A percentile compares a stretch with the other conserved stretches of the same genome.
Evolutionary conservation across 2,329 filamentous ascomycete genomes (phyloP).

Genomic region (Penicillium sp.): DNA sequence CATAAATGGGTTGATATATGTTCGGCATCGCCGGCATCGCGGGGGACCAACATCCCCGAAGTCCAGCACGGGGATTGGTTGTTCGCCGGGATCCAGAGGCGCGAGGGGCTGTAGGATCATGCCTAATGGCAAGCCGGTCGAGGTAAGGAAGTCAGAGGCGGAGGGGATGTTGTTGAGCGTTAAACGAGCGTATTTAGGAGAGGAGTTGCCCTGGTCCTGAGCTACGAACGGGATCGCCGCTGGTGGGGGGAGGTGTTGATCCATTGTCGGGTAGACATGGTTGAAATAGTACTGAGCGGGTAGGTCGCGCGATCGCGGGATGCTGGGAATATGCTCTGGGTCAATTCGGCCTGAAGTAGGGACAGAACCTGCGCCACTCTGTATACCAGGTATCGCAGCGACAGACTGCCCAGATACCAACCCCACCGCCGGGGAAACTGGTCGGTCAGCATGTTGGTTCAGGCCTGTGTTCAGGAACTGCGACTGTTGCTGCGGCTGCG

Average conservation of each 20-base stretch:
- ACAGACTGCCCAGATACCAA: slow-evolving; percentile 17
- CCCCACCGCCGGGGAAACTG: slow-evolving; percentile 24
- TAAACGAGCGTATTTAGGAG: slow-evolving; percentile 83
- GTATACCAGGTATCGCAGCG: slow-evolving; percentile 25
- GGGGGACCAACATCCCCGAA: slow-evolving; percentile 88
- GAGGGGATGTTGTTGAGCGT: slow-evolving; percentile 90
- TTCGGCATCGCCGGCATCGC: slow-evolving; percentile 80
- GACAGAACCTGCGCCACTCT: slow-evolving; percentile 46
- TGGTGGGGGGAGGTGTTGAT: slow-evolving; percentile 82
- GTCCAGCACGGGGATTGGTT: slow-evolving; percentile 81
- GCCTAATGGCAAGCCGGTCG: slow-evolving; percentile 76
- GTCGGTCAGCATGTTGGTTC: slow-evolving; percentile 30
- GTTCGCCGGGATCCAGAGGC: slow-evolving; percentile 70
- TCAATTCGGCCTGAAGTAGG: slow-evolving; percentile 69
- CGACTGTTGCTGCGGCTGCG: slow-evolving; percentile 45
- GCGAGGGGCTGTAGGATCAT: slow-evolving; percentile 83
- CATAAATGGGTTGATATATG: slow-evolving; percentile 99
- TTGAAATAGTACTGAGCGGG: slow-evolving; percentile 75
- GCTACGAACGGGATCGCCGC: slow-evolving; percentile 81
- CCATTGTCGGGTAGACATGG: slow-evolving; percentile 90
- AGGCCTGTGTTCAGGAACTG: slow-evolving; percentile 53
- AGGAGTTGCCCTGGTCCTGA: slow-evolving; percentile 93
- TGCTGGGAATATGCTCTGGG: slow-evolving; percentile 83
- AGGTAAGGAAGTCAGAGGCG: slow-evolving; percentile 65
- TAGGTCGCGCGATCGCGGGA: slow-evolving; percentile 73